phyloP scores from a whole-genome alignment of 768 basidiomycete species.

The Chlorophyllum brunneum region DNA sequence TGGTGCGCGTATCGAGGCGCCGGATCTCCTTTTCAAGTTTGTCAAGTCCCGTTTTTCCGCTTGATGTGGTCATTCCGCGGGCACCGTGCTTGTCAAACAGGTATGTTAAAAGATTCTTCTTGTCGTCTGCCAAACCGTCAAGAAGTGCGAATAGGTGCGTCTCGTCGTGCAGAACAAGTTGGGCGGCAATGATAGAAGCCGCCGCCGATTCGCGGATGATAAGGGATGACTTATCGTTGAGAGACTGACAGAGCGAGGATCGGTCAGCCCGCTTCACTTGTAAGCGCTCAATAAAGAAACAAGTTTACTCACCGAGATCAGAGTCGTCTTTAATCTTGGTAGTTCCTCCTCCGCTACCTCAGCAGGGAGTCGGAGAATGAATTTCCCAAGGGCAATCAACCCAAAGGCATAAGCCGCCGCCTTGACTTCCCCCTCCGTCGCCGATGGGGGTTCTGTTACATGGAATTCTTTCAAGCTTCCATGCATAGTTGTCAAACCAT shows the following conservation, averaged over 20 bases:
- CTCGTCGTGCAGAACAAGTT: slow-evolving; percentile 79
- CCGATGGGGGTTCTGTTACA: slow-evolving; percentile 39
- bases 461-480: slow-evolving; percentile 66
- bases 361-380: slow-evolving; percentile 72
- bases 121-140: slow-evolving; percentile 81
- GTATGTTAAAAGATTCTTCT: slow-evolving; percentile 87
- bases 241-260: slow-evolving; percentile 38
- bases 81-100: slow-evolving; percentile 86
- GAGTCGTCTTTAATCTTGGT: slow-evolving; percentile 66
- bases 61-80: slow-evolving; percentile 40
- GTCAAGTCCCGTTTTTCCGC: slow-evolving; percentile 50
- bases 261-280: slow-evolving; percentile 7
- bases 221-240: slow-evolving; percentile 70
- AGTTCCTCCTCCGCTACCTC: slow-evolving; percentile 87
- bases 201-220: slow-evolving; percentile 83
- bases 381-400: slow-evolving; percentile 78
- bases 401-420: slow-evolving; percentile 77
- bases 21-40: slow-evolving; percentile 79
- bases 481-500: slow-evolving; percentile 81
- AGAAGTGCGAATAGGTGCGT: slow-evolving; percentile 77
- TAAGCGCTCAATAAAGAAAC: not conserved
- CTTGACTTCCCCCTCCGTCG: slow-evolving; percentile 48
- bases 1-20: slow-evolving; percentile 74
- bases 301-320: slow-evolving; percentile 55
- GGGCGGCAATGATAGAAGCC: slow-evolving; percentile 78